Evolutionary conservation across 768 basidiomycete genomes (phyloP).

Genomic region (Boletus subparvulus): DNA sequence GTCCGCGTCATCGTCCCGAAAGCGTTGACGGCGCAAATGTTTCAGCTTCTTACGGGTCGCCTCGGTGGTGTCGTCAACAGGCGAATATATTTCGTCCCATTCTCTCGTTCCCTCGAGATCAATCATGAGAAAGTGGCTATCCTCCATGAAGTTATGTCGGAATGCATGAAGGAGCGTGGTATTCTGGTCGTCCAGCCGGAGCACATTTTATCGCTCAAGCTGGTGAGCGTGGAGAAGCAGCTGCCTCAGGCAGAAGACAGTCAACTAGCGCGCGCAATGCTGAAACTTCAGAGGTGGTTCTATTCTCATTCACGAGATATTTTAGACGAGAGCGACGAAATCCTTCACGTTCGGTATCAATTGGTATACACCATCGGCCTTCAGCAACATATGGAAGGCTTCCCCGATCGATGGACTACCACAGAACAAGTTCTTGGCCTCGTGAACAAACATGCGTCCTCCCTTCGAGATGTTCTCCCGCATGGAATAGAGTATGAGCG

Average conservation of each 20-base stretch:
- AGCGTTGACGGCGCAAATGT: constrained; percentile 45
- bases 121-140: constrained; percentile 9
- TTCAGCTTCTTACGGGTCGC: constrained; percentile 42
- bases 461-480: constrained; percentile 3
- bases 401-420: constrained; percentile 36
- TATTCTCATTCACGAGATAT: constrained; percentile 27
- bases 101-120: constrained; percentile 41
- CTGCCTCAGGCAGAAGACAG: neutral
- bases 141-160: constrained; percentile 35
- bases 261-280: constrained; percentile 14
- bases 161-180: constrained; percentile 41
- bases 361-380: constrained; percentile 37
- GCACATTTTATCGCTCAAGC: constrained; percentile 50
- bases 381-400: constrained; percentile 28
- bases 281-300: constrained; percentile 30
- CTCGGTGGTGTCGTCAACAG: constrained; percentile 45
- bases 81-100: constrained; percentile 48
- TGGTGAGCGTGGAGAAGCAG: constrained; percentile 44
- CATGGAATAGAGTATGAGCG: constrained; percentile 19
- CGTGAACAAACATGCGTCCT: constrained; percentile 17
- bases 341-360: constrained; percentile 38
- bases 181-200: constrained; percentile 54
- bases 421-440: constrained; percentile 31
- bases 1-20: constrained; percentile 53
- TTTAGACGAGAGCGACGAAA: constrained; percentile 33